phyloP scores from a whole-genome alignment of 495 filamentous ascomycete species.

The Penicillium maclennaniae region DNA sequence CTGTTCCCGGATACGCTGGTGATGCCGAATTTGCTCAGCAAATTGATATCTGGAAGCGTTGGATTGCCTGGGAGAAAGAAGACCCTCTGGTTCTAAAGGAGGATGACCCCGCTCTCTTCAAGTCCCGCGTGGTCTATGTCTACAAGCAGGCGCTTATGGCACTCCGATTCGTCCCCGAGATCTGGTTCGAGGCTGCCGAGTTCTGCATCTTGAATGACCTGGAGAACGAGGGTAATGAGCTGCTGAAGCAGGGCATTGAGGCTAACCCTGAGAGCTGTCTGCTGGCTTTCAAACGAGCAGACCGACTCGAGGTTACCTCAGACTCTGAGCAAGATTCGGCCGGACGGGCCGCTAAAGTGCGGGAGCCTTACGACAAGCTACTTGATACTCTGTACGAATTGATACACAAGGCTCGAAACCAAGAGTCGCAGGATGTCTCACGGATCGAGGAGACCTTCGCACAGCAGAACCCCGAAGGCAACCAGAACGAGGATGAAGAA shows the following conservation, averaged over 20 bases:
- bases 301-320: slow-evolving; percentile 72
- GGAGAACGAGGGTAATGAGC: slow-evolving; percentile 66
- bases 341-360: slow-evolving; percentile 67
- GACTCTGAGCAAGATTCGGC: slow-evolving; percentile 64
- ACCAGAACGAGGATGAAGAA: slow-evolving; percentile 59
- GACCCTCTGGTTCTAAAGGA: slow-evolving; percentile 81
- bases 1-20: slow-evolving; percentile 79
- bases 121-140: slow-evolving; percentile 74
- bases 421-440: slow-evolving; percentile 65
- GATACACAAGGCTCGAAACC: slow-evolving; percentile 65
- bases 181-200: slow-evolving; percentile 93
- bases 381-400: slow-evolving; percentile 81
- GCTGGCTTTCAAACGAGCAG: slow-evolving; percentile 81
- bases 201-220: slow-evolving; percentile 82
- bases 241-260: slow-evolving; percentile 73
- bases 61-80: slow-evolving; percentile 91
- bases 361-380: slow-evolving; percentile 77
- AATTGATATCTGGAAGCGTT: slow-evolving; percentile 86
- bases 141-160: slow-evolving; percentile 96
- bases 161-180: slow-evolving; percentile 84
- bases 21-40: slow-evolving; percentile 81
- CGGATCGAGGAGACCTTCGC: slow-evolving; percentile 61
- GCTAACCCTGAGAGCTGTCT: slow-evolving; percentile 94
- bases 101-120: slow-evolving; percentile 70
- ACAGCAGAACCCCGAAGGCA: slow-evolving; percentile 31